Evolutionary conservation across 2,329 filamentous ascomycete species (phyloP).

Genomic region (Periconia sp.): DNA sequence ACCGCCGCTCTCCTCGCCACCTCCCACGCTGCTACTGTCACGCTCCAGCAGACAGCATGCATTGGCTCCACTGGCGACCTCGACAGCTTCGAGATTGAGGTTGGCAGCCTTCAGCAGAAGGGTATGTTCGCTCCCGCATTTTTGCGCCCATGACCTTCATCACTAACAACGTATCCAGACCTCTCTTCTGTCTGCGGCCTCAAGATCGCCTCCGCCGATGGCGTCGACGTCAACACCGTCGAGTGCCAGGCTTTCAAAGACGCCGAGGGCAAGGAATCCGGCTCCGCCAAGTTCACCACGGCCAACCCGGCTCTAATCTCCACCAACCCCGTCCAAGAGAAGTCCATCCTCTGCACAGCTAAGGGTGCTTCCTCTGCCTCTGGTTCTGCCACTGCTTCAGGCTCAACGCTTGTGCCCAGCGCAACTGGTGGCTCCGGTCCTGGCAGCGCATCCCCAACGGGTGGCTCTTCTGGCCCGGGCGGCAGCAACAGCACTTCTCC

Average conservation of each 20-base stretch:
- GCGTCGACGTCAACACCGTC: slow-evolving; percentile 18
- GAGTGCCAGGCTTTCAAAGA: slow-evolving; percentile 33
- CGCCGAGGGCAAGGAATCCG: slow-evolving; percentile 20
- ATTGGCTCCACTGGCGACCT: slow-evolving; percentile 14
- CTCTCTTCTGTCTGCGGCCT: slow-evolving; percentile 32
- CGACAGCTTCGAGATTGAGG: slow-evolving; percentile 17
- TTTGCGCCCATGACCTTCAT: background rate
- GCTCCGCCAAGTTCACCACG: slow-evolving; percentile 27
- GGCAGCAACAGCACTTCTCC: slow-evolving; percentile 1
- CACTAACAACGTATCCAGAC: slow-evolving; percentile 11
- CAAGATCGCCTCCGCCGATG: slow-evolving; percentile 24
- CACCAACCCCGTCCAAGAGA: slow-evolving; percentile 31
- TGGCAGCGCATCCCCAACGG: too few species aligned
- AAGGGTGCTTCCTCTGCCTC: slow-evolving; percentile 2
- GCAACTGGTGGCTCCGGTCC: background rate
- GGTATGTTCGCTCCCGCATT: slow-evolving; percentile 4
- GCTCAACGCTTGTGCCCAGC: slow-evolving; percentile 5
- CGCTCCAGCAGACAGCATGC: slow-evolving; percentile 21
- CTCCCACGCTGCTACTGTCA: slow-evolving; percentile 22
- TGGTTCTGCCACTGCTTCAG: slow-evolving; percentile 4
- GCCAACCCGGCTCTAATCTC: slow-evolving; percentile 23
- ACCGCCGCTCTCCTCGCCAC: slow-evolving; percentile 16
- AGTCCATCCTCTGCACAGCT: slow-evolving; percentile 19
- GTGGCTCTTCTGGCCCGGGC: background rate
- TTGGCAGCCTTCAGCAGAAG: slow-evolving; percentile 17